Percentiles rank a stretch among this genome's conserved stretches.
Evolutionary conservation across 2,329 filamentous ascomycete species (phyloP).

Genomic region (Fusarium succisae): DNA sequence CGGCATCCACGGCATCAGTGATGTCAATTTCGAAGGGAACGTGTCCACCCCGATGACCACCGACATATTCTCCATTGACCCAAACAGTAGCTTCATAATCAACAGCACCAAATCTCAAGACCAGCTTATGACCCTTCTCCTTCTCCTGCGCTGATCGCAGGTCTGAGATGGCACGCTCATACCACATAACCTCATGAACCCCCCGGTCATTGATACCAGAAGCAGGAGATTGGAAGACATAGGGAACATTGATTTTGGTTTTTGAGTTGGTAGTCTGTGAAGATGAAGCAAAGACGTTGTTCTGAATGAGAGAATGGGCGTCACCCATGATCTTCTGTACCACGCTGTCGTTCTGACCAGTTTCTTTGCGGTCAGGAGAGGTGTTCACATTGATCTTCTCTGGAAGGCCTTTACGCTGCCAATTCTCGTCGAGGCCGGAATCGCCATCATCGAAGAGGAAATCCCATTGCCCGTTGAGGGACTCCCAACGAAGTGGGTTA

Average conservation of each 20-base stretch:
- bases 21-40: conserved; percentile 68
- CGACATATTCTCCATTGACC: conserved; percentile 62
- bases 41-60: conserved; percentile 66
- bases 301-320: conserved; percentile 57
- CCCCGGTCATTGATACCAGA: conserved; percentile 70
- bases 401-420: conserved; percentile 64
- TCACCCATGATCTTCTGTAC: conserved; percentile 59
- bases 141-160: conserved; percentile 56
- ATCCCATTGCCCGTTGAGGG: conserved; percentile 70
- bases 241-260: conserved; percentile 69
- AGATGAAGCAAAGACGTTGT: conserved; percentile 51
- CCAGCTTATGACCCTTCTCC: conserved; percentile 51
- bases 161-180: conserved; percentile 64
- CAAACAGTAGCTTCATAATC: conserved; percentile 69
- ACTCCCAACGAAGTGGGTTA: conserved; percentile 63
- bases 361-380: conserved; percentile 41
- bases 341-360: conserved; percentile 46
- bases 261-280: conserved; percentile 51
- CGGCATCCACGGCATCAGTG: conserved; percentile 55
- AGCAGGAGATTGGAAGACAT: conserved; percentile 71
- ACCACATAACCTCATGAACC: conserved; percentile 75
- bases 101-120: conserved; percentile 68
- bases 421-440: conserved; percentile 60
- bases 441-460: conserved; percentile 74
- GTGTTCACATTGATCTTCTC: conserved; percentile 47